Conservation (phyloP, 2,329 filamentous ascomycete species). For the Proliferodiscus dingleyae region DNA sequence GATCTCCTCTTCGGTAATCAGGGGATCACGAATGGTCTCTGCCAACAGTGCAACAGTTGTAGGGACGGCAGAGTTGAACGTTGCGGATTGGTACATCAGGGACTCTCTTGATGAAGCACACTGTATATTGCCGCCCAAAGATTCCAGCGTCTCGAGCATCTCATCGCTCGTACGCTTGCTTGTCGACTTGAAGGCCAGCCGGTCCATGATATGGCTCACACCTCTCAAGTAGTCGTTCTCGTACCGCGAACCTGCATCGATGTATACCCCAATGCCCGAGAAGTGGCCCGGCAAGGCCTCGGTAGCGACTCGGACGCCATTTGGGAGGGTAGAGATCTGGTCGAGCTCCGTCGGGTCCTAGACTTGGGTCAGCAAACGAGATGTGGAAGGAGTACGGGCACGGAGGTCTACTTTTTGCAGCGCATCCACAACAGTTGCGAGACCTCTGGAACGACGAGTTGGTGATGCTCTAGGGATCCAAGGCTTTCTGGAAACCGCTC, state of each 20-base stretch:
- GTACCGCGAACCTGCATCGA: conserved; percentile 92
- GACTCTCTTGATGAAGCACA: conserved; percentile 93
- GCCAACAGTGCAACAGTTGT: conserved; percentile 79
- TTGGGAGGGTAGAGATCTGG: conserved; percentile 79
- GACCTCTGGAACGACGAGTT: conserved; percentile 24
- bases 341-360: conserved; percentile 85
- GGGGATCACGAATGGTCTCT: conserved; percentile 85
- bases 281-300: conserved; percentile 94
- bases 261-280: conserved; percentile 89
- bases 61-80: conserved; percentile 89
- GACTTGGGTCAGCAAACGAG: conserved; percentile 14
- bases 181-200: conserved; percentile 91
- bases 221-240: conserved; percentile 81
- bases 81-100: conserved; percentile 98
- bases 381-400: not conserved
- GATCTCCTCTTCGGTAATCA: conserved; percentile 83
- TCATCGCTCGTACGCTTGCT: conserved; percentile 66
- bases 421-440: conserved; percentile 29
- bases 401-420: conserved; percentile 30
- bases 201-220: conserved; percentile 93
- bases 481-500: conserved; percentile 15
- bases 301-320: conserved; percentile 90
- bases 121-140: conserved; percentile 90
- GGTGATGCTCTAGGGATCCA: conserved; percentile 18
- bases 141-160: conserved; percentile 84